A percentile compares a stretch with the other conserved stretches of the same genome.
These are phyloP conservation scores for Conoideocrella luteorostrata DNA, from an alignment of 2,329 filamentous ascomycete genomes.

Conservation along the genomic window DNA sequence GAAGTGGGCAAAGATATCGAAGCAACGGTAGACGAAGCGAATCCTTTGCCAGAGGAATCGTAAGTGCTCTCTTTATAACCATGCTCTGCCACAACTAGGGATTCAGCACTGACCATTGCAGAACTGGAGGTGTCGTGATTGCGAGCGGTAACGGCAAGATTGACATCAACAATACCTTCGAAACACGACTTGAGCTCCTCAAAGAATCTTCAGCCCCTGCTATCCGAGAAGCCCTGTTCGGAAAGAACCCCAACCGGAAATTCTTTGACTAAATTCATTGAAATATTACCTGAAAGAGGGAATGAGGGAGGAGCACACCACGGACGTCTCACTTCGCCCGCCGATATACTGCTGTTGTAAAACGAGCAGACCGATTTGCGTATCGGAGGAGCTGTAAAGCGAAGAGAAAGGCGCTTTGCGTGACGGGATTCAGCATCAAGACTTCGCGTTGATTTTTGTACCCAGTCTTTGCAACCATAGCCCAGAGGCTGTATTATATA, in stretches of 20 bases:
- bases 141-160: constrained; percentile 86
- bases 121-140: constrained; percentile 76
- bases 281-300: background rate
- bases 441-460: constrained; percentile 12
- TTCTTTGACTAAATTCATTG: constrained; percentile 73
- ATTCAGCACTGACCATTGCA: constrained; percentile 30
- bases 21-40: constrained; percentile 69
- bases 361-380: background rate
- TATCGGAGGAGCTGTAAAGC: background rate
- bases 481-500: constrained; percentile 28
- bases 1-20: constrained; percentile 63
- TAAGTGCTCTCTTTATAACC: constrained; percentile 44
- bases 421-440: constrained; percentile 8
- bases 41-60: constrained; percentile 75
- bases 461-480: constrained; percentile 15
- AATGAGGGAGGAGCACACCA: background rate
- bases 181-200: constrained; percentile 79
- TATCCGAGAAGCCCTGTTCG: constrained; percentile 82
- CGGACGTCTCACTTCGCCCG: background rate
- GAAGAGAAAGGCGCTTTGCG: constrained; percentile 1
- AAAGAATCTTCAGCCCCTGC: constrained; percentile 79
- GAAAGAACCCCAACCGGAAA: constrained; percentile 89
- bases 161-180: constrained; percentile 97
- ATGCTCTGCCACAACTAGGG: constrained; percentile 1
- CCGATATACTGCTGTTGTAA: constrained; percentile 13